A percentile compares a stretch with the other conserved stretches of the same genome.
phyloP scores from a whole-genome alignment of 208 protist genomes.

The Crithidia mellificae region DNA sequence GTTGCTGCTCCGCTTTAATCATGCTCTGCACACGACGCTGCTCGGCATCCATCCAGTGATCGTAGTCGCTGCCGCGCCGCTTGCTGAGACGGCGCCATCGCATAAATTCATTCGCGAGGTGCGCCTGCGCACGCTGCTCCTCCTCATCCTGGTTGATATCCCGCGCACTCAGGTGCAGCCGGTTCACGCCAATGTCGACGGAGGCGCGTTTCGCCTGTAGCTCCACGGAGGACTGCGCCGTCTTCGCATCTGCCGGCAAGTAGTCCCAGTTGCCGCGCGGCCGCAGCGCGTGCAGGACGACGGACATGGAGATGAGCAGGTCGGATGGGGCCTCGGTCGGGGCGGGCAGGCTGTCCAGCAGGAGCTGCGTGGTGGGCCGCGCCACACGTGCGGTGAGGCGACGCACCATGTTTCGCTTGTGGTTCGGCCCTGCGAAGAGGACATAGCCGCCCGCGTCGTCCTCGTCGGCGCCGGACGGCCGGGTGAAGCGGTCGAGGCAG shows the following conservation, averaged over 20 bases:
- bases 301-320: slow-evolving; percentile 60
- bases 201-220: slow-evolving; percentile 54
- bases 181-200: slow-evolving; percentile 78
- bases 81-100: slow-evolving; percentile 62
- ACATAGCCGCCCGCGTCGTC: slow-evolving; percentile 58
- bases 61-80: slow-evolving; percentile 63
- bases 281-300: slow-evolving; percentile 74
- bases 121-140: slow-evolving; percentile 59
- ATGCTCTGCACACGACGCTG: slow-evolving; percentile 55
- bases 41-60: slow-evolving; percentile 87
- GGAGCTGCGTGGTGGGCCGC: slow-evolving; percentile 56
- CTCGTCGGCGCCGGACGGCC: slow-evolving; percentile 5
- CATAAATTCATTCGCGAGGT: slow-evolving; percentile 67
- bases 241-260: slow-evolving; percentile 46
- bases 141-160: slow-evolving; percentile 82
- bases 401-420: slow-evolving; percentile 74
- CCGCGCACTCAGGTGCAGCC: slow-evolving; percentile 51
- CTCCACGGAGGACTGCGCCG: slow-evolving; percentile 34
- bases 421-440: slow-evolving; percentile 82
- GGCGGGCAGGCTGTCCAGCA: slow-evolving; percentile 56
- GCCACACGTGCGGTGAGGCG: slow-evolving; percentile 48
- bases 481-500: slow-evolving; percentile 59
- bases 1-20: slow-evolving; percentile 42
- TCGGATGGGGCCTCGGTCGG: slow-evolving; percentile 45
- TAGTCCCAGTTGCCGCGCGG: slow-evolving; percentile 87